These are phyloP conservation scores for Cicer pinnatifidum DNA, from an alignment of 306 rosid genomes.

Conservation along the genomic window DNA sequence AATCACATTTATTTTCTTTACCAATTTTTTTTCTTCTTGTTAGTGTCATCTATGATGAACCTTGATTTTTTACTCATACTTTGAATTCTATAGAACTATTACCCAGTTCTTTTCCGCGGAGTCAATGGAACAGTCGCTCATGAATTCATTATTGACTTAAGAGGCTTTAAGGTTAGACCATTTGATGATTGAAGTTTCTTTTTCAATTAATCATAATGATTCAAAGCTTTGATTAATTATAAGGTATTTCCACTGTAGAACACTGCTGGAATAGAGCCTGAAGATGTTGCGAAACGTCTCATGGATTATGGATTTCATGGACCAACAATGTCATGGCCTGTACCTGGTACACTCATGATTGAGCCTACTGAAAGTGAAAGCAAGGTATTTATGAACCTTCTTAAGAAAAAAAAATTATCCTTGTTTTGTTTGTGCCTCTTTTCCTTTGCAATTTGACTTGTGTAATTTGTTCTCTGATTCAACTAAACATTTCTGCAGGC, in stretches of 20 bases:
- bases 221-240: constrained; percentile 42
- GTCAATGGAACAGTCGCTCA: constrained; percentile 97
- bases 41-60: constrained; percentile 39
- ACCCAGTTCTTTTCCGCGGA: constrained; percentile 96
- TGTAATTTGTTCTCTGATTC: constrained; percentile 29
- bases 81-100: constrained; percentile 60
- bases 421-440: constrained; percentile 16
- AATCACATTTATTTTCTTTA: too few species aligned
- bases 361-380: constrained; percentile 99
- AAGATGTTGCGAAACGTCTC: constrained; percentile 95
- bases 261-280: constrained; percentile 94
- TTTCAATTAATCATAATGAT: neutral
- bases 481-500: constrained; percentile 65
- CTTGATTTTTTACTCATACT: constrained; percentile 28
- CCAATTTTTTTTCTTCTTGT: neutral
- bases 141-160: constrained; percentile 90
- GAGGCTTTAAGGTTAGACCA: constrained; percentile 86
- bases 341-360: constrained; percentile 98
- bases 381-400: constrained; percentile 62
- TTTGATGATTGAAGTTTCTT: constrained; percentile 30
- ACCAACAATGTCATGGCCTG: constrained; percentile 99
- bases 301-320: constrained; percentile 97
- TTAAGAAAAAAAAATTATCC: neutral
- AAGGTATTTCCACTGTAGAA: constrained; percentile 52
- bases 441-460: neutral